Evolutionary conservation across 176 grass and related monocot genomes (phyloP).

Genomic region (Raddia guianensis): DNA sequence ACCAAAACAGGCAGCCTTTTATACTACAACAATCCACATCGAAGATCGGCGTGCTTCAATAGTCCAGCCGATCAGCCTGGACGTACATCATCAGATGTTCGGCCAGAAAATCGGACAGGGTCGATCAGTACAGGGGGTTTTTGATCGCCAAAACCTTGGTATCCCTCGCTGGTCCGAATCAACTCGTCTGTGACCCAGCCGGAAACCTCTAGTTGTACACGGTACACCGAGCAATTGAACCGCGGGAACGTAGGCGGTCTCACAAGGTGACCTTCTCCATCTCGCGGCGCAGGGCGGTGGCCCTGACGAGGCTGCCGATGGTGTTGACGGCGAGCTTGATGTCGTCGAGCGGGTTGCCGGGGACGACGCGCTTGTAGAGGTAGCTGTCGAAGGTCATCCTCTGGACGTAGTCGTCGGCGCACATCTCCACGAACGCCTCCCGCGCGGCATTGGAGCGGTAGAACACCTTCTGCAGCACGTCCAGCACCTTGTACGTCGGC

Average conservation of each 20-base stretch:
- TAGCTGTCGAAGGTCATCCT: conserved; percentile 99
- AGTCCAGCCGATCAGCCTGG: conserved; percentile 32
- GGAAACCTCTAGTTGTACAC: conserved; percentile 22
- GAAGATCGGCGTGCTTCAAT: conserved; percentile 17
- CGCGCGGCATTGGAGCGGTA: conserved; percentile 89
- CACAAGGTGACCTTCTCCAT: conserved; percentile 94
- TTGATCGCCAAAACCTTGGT: conserved; percentile 14
- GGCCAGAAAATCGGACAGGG: conserved; percentile 33
- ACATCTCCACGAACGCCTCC: conserved; percentile 99
- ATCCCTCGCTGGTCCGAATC: not conserved
- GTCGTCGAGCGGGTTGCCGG: conserved; percentile 93
- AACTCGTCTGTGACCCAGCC: conserved; percentile 22
- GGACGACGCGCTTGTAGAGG: conserved; percentile 95
- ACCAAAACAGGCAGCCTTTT: not conserved
- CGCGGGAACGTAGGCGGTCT: not conserved
- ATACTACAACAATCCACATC: conserved; percentile 35
- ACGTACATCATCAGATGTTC: conserved; percentile 25
- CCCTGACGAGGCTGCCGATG: conserved; percentile 91
- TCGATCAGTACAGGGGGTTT: not conserved
- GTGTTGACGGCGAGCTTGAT: conserved; percentile 95
- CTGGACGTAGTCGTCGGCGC: conserved; percentile 96
- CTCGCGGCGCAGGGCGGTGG: conserved; percentile 77
- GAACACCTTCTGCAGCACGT: conserved; percentile 99
- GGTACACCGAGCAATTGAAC: not conserved
- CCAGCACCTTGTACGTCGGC: conserved; percentile 99